Evolutionary conservation across 2,329 filamentous ascomycete genomes (phyloP).

Genomic region (Pestalotiopsis sp.): DNA sequence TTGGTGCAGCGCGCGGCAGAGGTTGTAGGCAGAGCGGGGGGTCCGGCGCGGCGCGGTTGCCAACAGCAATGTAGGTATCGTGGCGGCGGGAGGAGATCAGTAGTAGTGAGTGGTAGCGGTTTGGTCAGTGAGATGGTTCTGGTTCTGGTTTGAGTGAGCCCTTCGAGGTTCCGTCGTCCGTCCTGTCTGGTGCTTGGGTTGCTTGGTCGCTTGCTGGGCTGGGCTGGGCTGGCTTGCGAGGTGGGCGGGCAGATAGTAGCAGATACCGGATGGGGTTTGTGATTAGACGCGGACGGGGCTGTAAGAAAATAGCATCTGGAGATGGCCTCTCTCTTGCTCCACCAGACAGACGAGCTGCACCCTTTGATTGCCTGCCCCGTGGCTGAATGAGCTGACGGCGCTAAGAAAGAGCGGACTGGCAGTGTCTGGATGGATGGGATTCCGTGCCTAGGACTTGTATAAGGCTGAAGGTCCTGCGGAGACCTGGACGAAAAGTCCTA

Average conservation of each 20-base stretch:
- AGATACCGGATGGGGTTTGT: conserved; percentile 15
- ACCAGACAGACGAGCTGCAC: background rate
- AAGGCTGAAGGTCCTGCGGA: conserved; percentile 9
- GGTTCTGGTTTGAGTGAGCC: too few relatives aligned
- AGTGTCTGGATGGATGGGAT: conserved; percentile 9
- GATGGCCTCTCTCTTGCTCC: conserved; percentile 1
- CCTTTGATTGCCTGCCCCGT: conserved; percentile 16
- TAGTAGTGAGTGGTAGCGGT: background rate
- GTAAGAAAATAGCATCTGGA: conserved; percentile 25
- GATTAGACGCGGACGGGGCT: conserved; percentile 18
- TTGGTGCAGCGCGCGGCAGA: too few relatives aligned
- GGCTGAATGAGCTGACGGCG: conserved; percentile 27
- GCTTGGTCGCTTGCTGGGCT: background rate
- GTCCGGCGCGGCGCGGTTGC: background rate
- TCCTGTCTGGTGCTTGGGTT: too few relatives aligned
- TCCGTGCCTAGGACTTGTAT: background rate
- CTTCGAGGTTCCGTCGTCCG: too few relatives aligned
- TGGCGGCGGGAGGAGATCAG: background rate
- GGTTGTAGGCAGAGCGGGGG: background rate
- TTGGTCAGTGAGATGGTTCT: too few relatives aligned
- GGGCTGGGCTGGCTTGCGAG: background rate
- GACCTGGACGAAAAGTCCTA: conserved; percentile 7
- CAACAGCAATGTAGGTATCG: background rate
- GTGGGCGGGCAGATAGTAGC: background rate
- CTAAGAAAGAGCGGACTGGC: conserved; percentile 15